Evolutionary conservation across 257 asterid genomes (phyloP).

Genomic region (Gentiana macrophylla): DNA sequence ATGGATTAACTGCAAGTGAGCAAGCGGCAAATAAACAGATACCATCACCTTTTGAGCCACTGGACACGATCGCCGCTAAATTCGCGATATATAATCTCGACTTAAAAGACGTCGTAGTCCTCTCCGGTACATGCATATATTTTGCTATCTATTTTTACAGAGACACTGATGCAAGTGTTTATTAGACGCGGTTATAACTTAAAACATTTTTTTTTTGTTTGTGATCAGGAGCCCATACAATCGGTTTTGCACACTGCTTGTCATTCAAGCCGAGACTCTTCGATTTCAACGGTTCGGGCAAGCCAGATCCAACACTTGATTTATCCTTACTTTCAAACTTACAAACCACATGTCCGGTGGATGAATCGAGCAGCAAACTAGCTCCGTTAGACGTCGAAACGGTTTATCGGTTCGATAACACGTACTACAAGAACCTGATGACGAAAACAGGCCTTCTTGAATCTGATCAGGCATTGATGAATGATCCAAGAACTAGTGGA

Average conservation of each 20-base stretch:
- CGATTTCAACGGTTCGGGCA: slow-evolving; percentile 48
- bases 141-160: too few species aligned
- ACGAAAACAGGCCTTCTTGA: slow-evolving; percentile 53
- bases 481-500: slow-evolving; percentile 36
- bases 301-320: slow-evolving; percentile 56
- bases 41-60: slow-evolving; percentile 72
- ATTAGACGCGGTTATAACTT: too few species aligned
- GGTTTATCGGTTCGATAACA: slow-evolving; percentile 31
- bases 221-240: slow-evolving; percentile 55
- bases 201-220: not conserved
- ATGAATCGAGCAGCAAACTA: slow-evolving; percentile 33
- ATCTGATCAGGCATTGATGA: slow-evolving; percentile 62
- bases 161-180: too few species aligned
- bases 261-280: slow-evolving; percentile 68
- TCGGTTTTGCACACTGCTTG: slow-evolving; percentile 78
- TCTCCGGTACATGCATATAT: slow-evolving; percentile 37
- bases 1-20: slow-evolving; percentile 33
- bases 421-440: slow-evolving; percentile 41
- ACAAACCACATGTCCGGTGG: slow-evolving; percentile 38
- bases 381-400: slow-evolving; percentile 44
- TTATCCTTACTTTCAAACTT: slow-evolving; percentile 28
- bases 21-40: slow-evolving; percentile 58
- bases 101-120: slow-evolving; percentile 53
- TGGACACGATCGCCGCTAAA: slow-evolving; percentile 32
- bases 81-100: slow-evolving; percentile 58